Evolutionary conservation across 1,284 basidiomycete genomes (phyloP).

Genomic region (Uromyces viciae-fabae): DNA sequence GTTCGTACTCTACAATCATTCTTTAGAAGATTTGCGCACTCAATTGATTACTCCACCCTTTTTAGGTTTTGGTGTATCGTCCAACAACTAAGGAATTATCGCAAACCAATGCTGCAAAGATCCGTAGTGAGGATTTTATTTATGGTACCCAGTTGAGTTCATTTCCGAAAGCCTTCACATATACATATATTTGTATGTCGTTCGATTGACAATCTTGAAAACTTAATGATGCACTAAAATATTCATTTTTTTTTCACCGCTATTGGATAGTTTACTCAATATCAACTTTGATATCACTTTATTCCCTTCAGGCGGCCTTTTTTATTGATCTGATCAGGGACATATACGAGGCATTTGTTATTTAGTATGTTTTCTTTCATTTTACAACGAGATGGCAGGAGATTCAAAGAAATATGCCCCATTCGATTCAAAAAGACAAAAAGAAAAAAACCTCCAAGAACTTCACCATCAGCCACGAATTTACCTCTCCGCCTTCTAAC

Average conservation of each 20-base stretch:
- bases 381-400: too few relatives aligned
- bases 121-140: constrained; percentile 94
- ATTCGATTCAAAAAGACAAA: too few relatives aligned
- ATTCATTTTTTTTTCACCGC: neutral
- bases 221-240: neutral
- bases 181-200: neutral
- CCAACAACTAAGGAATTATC: constrained; percentile 49
- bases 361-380: constrained; percentile 64
- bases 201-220: neutral
- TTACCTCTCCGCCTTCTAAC: constrained; percentile 46
- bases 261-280: constrained; percentile 74
- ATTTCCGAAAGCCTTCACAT: neutral
- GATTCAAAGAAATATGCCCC: too few relatives aligned
- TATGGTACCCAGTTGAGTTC: constrained; percentile 60
- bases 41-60: neutral
- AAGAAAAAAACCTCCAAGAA: neutral
- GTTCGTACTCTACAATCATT: neutral
- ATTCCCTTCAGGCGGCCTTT: constrained; percentile 90
- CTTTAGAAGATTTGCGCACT: neutral
- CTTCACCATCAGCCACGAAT: neutral
- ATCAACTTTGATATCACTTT: constrained; percentile 84
- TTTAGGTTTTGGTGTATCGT: constrained; percentile 29
- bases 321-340: constrained; percentile 92
- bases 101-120: constrained; percentile 58
- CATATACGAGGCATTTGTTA: constrained; percentile 97